These are phyloP conservation scores for Tulasnella sp. DNA, from an alignment of 768 basidiomycete genomes.

Conservation along the genomic window DNA sequence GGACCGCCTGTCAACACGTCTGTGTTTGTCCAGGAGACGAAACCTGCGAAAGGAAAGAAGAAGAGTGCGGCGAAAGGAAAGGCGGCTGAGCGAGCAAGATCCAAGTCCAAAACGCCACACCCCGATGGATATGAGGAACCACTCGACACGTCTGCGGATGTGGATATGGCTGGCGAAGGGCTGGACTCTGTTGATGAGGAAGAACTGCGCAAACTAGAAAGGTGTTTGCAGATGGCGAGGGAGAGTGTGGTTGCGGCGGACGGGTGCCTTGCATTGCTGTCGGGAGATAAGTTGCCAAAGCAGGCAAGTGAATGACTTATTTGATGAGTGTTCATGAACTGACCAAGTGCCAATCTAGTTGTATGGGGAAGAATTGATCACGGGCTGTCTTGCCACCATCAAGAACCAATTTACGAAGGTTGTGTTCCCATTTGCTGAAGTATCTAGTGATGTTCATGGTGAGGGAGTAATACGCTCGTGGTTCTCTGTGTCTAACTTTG, in stretches of 20 bases:
- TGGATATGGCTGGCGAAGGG: constrained; percentile 24
- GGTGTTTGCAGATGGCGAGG: constrained; percentile 45
- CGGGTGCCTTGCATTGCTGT: constrained; percentile 65
- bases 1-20: constrained; percentile 21
- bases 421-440: constrained; percentile 80
- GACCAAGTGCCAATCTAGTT: constrained; percentile 31
- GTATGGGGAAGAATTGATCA: constrained; percentile 90
- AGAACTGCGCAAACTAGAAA: constrained; percentile 41
- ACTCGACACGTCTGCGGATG: constrained; percentile 17
- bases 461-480: constrained; percentile 21
- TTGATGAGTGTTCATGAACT: neutral
- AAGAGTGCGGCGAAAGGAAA: constrained; percentile 16
- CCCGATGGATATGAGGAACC: constrained; percentile 12
- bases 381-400: constrained; percentile 56
- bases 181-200: constrained; percentile 30
- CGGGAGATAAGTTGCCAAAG: constrained; percentile 69
- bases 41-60: constrained; percentile 29
- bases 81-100: constrained; percentile 21
- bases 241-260: constrained; percentile 76
- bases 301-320: constrained; percentile 41
- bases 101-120: constrained; percentile 36
- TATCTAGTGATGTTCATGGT: constrained; percentile 25
- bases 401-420: constrained; percentile 71
- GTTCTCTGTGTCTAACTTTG: constrained; percentile 20
- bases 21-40: constrained; percentile 24